Evolutionary conservation across 2,329 filamentous ascomycete genomes (phyloP).

Genomic region (Thelonectria discophora): DNA sequence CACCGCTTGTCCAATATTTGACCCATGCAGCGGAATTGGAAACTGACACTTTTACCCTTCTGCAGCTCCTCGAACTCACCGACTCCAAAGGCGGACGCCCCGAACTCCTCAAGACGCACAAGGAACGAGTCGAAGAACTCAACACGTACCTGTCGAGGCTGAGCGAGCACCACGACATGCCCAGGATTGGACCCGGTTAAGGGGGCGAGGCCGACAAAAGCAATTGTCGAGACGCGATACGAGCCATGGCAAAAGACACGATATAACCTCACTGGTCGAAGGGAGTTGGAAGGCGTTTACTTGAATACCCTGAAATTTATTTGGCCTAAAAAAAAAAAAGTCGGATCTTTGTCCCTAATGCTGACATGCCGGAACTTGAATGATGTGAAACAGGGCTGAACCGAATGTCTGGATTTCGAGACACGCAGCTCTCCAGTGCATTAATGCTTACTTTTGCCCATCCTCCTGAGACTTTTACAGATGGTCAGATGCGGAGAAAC

Average conservation of each 20-base stretch:
- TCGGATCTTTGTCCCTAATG: not conserved
- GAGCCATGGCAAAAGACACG: not conserved
- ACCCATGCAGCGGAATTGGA: not conserved
- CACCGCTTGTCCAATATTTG: constrained; percentile 43
- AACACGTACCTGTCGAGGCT: constrained; percentile 92
- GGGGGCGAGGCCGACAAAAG: not conserved
- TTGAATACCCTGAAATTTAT: constrained; percentile 36
- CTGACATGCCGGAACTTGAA: not conserved
- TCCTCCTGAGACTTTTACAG: not conserved
- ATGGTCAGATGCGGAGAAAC: not conserved
- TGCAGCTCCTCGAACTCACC: constrained; percentile 81
- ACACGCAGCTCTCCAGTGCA: not conserved
- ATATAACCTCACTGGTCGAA: not conserved
- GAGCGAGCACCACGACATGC: constrained; percentile 98
- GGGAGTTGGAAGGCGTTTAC: constrained; percentile 41
- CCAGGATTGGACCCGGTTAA: constrained; percentile 70
- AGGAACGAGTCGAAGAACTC: constrained; percentile 93
- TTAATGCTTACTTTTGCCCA: not conserved
- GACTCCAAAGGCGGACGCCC: constrained; percentile 65
- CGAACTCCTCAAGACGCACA: constrained; percentile 94
- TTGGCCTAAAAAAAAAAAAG: constrained; percentile 2
- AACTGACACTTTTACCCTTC: constrained; percentile 2
- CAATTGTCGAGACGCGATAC: not conserved
- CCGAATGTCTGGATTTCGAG: not conserved
- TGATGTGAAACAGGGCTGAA: not conserved